Conservation (phyloP, 495 filamentous ascomycete genomes). For the Aspergillus taichungensis region DNA sequence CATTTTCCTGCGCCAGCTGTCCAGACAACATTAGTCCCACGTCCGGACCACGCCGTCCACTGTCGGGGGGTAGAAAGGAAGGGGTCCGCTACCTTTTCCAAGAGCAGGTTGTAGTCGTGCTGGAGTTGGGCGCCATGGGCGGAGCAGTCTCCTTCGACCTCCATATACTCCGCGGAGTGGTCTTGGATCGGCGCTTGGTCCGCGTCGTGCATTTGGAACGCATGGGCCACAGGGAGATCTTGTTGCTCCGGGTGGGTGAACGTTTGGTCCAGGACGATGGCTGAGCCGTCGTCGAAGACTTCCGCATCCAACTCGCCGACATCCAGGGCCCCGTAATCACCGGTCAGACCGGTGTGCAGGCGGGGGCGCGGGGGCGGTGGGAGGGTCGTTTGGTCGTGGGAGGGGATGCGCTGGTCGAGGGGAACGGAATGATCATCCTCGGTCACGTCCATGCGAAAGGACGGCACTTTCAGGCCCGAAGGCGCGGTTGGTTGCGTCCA, state of each 20-base stretch:
- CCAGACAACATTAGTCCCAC: slow-evolving; percentile 20
- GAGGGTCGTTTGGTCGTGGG: slow-evolving; percentile 8
- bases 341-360: slow-evolving; percentile 34
- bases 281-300: slow-evolving; percentile 36
- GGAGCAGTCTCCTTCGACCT: slow-evolving; percentile 4
- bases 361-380: slow-evolving; percentile 24
- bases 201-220: slow-evolving; percentile 2
- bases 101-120: slow-evolving; percentile 14
- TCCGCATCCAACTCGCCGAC: slow-evolving; percentile 48
- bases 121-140: slow-evolving; percentile 1
- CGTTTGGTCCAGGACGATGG: slow-evolving; percentile 19
- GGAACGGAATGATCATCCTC: neutral
- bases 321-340: slow-evolving; percentile 46
- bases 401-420: slow-evolving; percentile 2
- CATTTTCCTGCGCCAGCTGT: slow-evolving; percentile 47
- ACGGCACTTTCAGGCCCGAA: neutral
- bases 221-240: slow-evolving; percentile 8
- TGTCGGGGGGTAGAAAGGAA: neutral
- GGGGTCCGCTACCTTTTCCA: slow-evolving; percentile 20
- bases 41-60: neutral
- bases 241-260: slow-evolving; percentile 15
- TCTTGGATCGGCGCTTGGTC: neutral
- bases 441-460: too few species aligned
- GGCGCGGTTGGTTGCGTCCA: slow-evolving; percentile 8
- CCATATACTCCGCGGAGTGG: slow-evolving; percentile 7